A percentile compares a stretch with the other conserved stretches of the same genome.
Evolutionary conservation across 1,139 yeast genomes (phyloP).

Genomic region (Debaryomyces fabryi): DNA sequence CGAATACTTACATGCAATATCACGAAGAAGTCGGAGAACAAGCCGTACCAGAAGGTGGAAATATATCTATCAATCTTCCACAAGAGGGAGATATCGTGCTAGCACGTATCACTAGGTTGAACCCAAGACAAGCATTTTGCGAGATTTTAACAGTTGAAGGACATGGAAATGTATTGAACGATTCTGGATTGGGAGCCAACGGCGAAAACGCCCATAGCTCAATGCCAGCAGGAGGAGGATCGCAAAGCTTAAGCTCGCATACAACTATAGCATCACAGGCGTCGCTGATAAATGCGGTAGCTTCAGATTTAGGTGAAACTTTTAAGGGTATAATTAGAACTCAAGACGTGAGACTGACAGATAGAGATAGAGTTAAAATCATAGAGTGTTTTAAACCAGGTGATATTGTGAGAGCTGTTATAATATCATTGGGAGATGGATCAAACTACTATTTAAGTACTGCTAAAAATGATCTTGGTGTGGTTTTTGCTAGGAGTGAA

Average conservation of each 20-base stretch:
- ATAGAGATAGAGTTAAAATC: conserved; percentile 82
- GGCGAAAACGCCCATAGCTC: conserved; percentile 50
- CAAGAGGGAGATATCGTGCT: conserved; percentile 84
- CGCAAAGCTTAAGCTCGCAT: conserved; percentile 44
- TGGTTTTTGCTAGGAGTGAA: conserved; percentile 76
- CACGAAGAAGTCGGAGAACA: conserved; percentile 22
- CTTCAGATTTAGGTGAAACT: conserved; percentile 82
- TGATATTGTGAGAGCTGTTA: conserved; percentile 82
- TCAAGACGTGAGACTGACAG: conserved; percentile 90
- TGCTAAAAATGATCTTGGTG: conserved; percentile 90
- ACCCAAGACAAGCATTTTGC: conserved; percentile 71
- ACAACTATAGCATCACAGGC: conserved; percentile 51
- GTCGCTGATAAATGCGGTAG: conserved; percentile 37
- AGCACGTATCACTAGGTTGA: conserved; percentile 70
- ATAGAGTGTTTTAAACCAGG: conserved; percentile 86
- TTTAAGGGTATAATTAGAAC: conserved; percentile 86
- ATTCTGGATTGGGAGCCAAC: conserved; percentile 68
- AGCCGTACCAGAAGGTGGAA: neutral
- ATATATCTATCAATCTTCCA: conserved; percentile 61
- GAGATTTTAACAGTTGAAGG: conserved; percentile 84
- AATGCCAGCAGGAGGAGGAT: conserved; percentile 56
- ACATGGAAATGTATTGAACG: conserved; percentile 57
- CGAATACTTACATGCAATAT: conserved; percentile 37
- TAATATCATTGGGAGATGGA: conserved; percentile 91
- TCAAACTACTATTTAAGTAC: conserved; percentile 86